Conservation (phyloP, 495 filamentous ascomycete species). For the Penicillium canescens region DNA sequence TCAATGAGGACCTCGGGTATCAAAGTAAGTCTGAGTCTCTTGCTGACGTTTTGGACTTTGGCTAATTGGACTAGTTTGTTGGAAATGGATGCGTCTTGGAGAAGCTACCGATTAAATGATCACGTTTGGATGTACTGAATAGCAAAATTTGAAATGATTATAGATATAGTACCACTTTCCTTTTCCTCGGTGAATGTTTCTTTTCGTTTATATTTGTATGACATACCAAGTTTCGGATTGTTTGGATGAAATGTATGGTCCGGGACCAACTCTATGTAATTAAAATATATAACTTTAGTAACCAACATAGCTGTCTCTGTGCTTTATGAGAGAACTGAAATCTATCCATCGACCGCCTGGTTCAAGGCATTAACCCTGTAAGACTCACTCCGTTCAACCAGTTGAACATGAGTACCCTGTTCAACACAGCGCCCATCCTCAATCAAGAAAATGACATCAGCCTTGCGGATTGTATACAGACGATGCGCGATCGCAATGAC, state of each 20-base stretch:
- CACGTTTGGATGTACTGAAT: too few relatives aligned
- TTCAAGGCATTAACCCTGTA: slow-evolving; percentile 47
- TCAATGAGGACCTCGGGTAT: slow-evolving; percentile 2
- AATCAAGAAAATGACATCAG: slow-evolving; percentile 72
- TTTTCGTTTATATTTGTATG: too few relatives aligned
- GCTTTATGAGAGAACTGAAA: not conserved
- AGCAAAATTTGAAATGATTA: too few relatives aligned
- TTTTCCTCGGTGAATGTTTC: too few relatives aligned
- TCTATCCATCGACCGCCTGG: slow-evolving; percentile 11
- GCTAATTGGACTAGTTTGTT: slow-evolving; percentile 2
- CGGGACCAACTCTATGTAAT: not conserved
- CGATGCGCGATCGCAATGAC: slow-evolving; percentile 75
- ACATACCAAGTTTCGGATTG: too few relatives aligned
- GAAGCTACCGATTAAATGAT: not conserved
- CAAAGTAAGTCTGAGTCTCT: not conserved
- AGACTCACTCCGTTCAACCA: slow-evolving; percentile 51
- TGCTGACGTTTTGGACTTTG: not conserved
- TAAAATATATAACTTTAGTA: not conserved
- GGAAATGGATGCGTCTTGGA: slow-evolving; percentile 5
- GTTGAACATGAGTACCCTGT: slow-evolving; percentile 58
- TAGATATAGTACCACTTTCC: too few relatives aligned
- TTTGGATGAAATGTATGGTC: too few relatives aligned
- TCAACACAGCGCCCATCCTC: slow-evolving; percentile 64
- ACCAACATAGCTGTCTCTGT: not conserved
- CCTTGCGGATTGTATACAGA: slow-evolving; percentile 67